phyloP scores from a whole-genome alignment of 345 rosid species.

The Aquilaria yunnanensis region DNA sequence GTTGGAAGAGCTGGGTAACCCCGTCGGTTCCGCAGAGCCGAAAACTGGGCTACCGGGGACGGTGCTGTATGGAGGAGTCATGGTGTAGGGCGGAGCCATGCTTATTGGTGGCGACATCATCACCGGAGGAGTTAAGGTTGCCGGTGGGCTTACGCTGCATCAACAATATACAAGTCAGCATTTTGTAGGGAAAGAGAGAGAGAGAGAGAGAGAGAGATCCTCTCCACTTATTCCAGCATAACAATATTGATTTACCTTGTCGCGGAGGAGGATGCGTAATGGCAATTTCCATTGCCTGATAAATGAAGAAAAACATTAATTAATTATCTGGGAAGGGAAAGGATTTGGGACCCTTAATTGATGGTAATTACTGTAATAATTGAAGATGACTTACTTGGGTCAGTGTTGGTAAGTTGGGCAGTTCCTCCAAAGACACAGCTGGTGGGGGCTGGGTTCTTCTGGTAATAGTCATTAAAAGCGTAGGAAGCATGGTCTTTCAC shows the following conservation, averaged over 20 bases:
- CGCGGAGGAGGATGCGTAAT: constrained; percentile 36
- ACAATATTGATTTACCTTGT: constrained; percentile 21
- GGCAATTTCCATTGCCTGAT: constrained; percentile 87
- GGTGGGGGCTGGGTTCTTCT: constrained; percentile 79
- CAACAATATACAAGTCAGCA: constrained; percentile 11
- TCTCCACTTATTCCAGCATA: too few species aligned
- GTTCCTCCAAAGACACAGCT: constrained; percentile 93
- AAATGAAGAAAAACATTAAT: constrained; percentile 6
- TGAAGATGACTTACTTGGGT: constrained; percentile 69
- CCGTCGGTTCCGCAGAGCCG: constrained; percentile 76
- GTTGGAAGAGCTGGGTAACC: constrained; percentile 73
- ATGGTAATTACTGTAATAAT: not conserved
- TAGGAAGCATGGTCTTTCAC: constrained; percentile 80
- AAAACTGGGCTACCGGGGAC: constrained; percentile 46
- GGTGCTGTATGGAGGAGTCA: constrained; percentile 34
- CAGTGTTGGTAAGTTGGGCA: constrained; percentile 75
- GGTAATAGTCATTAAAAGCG: constrained; percentile 93
- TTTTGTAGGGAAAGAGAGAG: not conserved
- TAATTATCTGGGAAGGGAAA: constrained; percentile 5
- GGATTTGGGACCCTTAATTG: too few species aligned
- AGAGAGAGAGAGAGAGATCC: too few species aligned
- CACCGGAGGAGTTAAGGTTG: constrained; percentile 26
- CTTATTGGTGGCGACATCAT: constrained; percentile 29
- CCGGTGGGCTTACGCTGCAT: constrained; percentile 52
- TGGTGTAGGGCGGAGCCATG: constrained; percentile 20